phyloP scores from a whole-genome alignment of 2,329 filamentous ascomycete species.

The Fusarium irregulare region DNA sequence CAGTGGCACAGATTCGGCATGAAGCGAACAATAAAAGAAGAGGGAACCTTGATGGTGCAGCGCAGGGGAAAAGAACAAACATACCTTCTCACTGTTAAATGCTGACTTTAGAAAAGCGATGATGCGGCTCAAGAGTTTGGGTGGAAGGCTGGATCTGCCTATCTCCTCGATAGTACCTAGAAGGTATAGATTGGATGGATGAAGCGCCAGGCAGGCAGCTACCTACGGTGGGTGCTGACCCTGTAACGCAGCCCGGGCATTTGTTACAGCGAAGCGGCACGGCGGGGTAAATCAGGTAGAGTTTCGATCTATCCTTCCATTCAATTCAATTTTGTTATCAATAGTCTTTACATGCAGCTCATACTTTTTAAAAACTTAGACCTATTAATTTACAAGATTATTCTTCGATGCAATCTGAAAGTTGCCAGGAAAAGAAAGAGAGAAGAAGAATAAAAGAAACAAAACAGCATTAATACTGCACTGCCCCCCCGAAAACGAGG shows the following conservation, averaged over 20 bases:
- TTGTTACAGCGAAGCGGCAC: slow-evolving; percentile 1
- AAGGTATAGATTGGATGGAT: slow-evolving; percentile 11
- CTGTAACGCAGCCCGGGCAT: slow-evolving; percentile 1
- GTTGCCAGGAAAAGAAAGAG: not conserved
- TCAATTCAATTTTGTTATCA: not conserved
- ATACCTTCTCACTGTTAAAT: slow-evolving; percentile 7
- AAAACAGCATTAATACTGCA: not conserved
- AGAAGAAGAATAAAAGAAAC: not conserved
- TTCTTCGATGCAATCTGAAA: not conserved
- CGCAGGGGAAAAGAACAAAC: not conserved
- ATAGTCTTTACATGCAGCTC: not conserved
- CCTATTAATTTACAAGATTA: not conserved
- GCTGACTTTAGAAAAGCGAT: slow-evolving; percentile 24
- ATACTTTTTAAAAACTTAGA: not conserved
- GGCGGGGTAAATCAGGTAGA: slow-evolving; percentile 5
- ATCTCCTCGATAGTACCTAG: not conserved
- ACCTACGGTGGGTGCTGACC: not conserved
- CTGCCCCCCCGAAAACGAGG: slow-evolving; percentile 11
- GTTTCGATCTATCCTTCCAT: not conserved
- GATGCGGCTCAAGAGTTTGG: slow-evolving; percentile 32
- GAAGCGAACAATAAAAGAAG: not conserved
- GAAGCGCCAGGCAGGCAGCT: slow-evolving; percentile 33
- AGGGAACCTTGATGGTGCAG: slow-evolving; percentile 37
- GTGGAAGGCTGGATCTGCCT: slow-evolving; percentile 7
- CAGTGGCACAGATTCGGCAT: slow-evolving; percentile 5